phyloP scores from a whole-genome alignment of 768 basidiomycete genomes.

The Suillus plorans region DNA sequence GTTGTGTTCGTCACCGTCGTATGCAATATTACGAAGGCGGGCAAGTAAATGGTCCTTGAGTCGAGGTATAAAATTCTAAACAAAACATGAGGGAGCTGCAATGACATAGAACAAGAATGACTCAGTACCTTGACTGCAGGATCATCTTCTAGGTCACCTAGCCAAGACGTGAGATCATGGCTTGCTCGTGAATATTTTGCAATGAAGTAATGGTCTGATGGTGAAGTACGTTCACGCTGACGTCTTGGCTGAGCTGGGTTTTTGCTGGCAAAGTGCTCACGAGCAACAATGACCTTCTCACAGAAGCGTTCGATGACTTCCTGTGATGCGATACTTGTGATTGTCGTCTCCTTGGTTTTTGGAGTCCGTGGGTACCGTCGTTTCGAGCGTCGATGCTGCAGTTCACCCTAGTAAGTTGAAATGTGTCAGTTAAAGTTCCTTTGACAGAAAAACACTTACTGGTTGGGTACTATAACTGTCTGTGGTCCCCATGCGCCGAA shows the following conservation, averaged over 20 bases:
- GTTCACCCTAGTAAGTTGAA: constrained; percentile 33
- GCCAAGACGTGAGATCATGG: background rate
- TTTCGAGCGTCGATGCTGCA: constrained; percentile 37
- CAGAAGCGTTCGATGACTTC: constrained; percentile 17
- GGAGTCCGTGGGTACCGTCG: constrained; percentile 35
- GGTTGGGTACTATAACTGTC: constrained; percentile 35
- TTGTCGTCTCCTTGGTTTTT: constrained; percentile 23
- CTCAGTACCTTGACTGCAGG: no score
- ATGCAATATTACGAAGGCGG: no score
- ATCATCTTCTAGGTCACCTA: no score
- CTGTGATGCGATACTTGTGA: constrained; percentile 27
- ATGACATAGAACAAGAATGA: no score
- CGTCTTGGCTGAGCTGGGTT: background rate
- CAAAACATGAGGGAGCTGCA: no score
- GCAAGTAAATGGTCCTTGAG: no score
- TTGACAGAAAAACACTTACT: constrained; percentile 12
- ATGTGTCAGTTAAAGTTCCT: background rate
- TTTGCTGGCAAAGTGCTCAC: background rate
- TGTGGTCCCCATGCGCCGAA: constrained; percentile 28
- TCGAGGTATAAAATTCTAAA: no score
- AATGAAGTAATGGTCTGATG: constrained; percentile 21
- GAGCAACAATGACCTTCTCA: constrained; percentile 14
- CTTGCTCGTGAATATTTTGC: constrained; percentile 11
- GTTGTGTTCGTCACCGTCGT: no score
- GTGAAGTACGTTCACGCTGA: background rate